phyloP scores from a whole-genome alignment of 106 monocot species.

The Apostasia ramifera region DNA sequence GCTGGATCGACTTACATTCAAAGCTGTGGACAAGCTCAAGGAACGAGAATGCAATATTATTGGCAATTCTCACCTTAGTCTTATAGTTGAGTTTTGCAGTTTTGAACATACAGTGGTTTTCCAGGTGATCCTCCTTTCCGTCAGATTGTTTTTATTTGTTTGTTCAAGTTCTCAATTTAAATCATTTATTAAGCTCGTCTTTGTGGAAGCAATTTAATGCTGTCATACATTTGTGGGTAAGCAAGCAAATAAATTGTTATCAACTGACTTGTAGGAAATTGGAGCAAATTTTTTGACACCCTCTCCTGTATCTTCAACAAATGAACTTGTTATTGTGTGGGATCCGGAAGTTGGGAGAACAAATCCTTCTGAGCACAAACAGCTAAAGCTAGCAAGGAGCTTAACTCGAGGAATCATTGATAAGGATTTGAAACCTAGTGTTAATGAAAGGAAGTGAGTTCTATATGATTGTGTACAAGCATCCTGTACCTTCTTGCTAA shows the following conservation, averaged over 20 bases:
- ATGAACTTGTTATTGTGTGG: conserved; percentile 97
- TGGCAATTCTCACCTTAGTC: conserved; percentile 64
- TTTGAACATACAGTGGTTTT: conserved; percentile 93
- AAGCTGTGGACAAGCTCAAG: conserved; percentile 72
- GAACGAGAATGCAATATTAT: conserved; percentile 50
- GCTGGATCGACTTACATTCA: conserved; percentile 78
- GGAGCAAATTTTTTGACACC: conserved; percentile 62
- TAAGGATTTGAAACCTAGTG: conserved; percentile 86
- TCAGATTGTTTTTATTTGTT: neutral
- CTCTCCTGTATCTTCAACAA: conserved; percentile 63
- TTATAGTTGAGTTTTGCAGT: conserved; percentile 81
- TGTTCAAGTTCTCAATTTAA: conserved; percentile 1
- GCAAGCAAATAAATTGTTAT: neutral
- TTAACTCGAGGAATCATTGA: conserved; percentile 89
- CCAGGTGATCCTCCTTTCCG: conserved; percentile 44
- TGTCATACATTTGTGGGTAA: neutral
- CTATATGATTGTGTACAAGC: neutral
- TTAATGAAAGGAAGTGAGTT: conserved; percentile 74
- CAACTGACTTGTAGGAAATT: conserved; percentile 51
- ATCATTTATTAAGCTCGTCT: too few relatives aligned
- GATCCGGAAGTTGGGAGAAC: conserved; percentile 94
- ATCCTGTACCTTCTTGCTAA: too few relatives aligned
- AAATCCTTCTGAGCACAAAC: conserved; percentile 99
- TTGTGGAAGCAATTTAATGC: neutral
- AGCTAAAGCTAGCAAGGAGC: conserved; percentile 94